Base-by-base conservation (phyloP, 1,139 yeast species). In the Yamadazyma oceani region DNA sequence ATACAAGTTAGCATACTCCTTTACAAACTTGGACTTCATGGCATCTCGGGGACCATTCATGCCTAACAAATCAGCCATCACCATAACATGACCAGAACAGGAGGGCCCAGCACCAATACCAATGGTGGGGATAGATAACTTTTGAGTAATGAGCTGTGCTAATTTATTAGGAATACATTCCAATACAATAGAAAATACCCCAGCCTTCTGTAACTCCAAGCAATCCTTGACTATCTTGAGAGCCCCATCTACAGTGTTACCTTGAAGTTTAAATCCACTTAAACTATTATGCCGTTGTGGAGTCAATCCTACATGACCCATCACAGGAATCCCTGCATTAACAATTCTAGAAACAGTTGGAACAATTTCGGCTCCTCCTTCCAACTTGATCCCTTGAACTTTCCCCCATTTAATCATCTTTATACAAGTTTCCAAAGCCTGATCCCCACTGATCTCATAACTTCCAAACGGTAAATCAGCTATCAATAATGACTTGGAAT, bases 51-150 rank as follows among this genome's bases (percentile, higher is more conserved):
- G 80, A 35, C 78, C 75, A 17, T 70, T 73, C 85, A 82, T 77
- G 0, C 96, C 96, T 30, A 92, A 66, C 65, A 86, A 56, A 56
- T 92, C 98, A 2, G 89, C 78, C 56, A 85, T 81, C 0, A 92
- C 98, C 35, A 92, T 70, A 1, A 92, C 96, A 58, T 92, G 97
- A 0, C 96, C 97, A 25, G 88, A 80, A 12, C 92, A 83, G 10
- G 63, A 64, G 14, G 82, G 80, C 0, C 98, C 97, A 0, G 97
- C 97, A 5, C 98, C 98, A 37, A 92, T 92, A 5, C 98, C 97
- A 46, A 92, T 89, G 1, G 95, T 87, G 0, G 98, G 97, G 1
- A 90, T 68, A 0, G 58, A 41, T 22, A 89, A 59, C 21, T 66
- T 64, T 2, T 69, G 55, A 0, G 97, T 85, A 31, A 92, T 78